Base-by-base conservation (phyloP, 1,284 basidiomycete species). In the Pterulicium gracile region DNA sequence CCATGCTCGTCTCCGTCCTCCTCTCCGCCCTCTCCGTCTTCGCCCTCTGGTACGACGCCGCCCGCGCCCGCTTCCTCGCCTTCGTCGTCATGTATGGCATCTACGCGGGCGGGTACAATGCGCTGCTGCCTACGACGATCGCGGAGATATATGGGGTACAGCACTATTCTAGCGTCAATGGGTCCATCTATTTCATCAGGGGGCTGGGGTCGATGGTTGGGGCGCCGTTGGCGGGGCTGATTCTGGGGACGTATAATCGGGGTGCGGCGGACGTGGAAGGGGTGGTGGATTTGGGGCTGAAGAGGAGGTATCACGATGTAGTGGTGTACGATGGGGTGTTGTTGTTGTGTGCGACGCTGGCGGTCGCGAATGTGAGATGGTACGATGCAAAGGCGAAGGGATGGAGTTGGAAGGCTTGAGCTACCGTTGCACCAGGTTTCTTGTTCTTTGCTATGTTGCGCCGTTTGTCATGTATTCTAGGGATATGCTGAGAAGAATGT, bases 351-450 rank as follows among this genome's bases (percentile, higher is more conserved):
- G 62, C 70, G 1, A 62, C 62, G 2, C 22, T 64, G 13, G 70
- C 67, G 48, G 64, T 71, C 3, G 59, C 60, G 23, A 67, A 68
- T 52, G 67, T 70, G 44, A 55, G 70, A 18, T 69, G 66, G 66
- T 51, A 67, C 36, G 68, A 72, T 53, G 66, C 68, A 12, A 59
- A 61, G 41, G 61, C 66, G 47, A 68, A 68, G 47, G 65, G 67
- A 1, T 69, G 67, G 68, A 51, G 42, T 5, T 70, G 68, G 69
- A 69, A 60, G 51, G 68, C 68, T 7, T 61, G 27, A 34, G n/a
- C n/a, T n/a, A n/a, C n/a, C n/a, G n/a, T 19, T 41, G 10, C 14
- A 17, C 13, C 12, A 19, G 18, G 13, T 12, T 41, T 17, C 14
- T 19, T 41, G 14, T 41, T 41, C 39, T 41, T 41, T 41, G 13